Conservation (phyloP, 2,329 filamentous ascomycete species). For the Alternaria gansuensis region DNA sequence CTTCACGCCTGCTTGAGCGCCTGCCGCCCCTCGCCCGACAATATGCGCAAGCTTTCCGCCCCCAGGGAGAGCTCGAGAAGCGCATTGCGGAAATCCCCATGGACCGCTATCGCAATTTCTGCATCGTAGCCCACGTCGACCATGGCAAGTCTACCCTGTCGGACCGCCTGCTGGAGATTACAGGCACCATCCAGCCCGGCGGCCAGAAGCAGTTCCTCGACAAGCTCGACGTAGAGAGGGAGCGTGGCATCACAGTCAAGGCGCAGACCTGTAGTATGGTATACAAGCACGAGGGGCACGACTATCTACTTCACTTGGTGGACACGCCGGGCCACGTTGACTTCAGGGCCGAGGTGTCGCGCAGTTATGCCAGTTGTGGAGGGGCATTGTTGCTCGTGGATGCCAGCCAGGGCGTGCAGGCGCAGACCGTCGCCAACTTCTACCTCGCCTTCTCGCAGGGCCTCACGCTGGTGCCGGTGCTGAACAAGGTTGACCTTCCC, state of each 20-base stretch:
- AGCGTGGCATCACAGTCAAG: constrained; percentile 97
- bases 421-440: constrained; percentile 98
- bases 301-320: constrained; percentile 93
- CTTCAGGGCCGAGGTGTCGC: constrained; percentile 93
- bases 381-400: constrained; percentile 90
- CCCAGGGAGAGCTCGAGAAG: constrained; percentile 64
- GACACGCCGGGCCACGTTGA: constrained; percentile 98
- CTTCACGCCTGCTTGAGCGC: constrained; percentile 37
- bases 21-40: constrained; percentile 39
- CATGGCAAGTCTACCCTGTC: constrained; percentile 98
- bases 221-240: constrained; percentile 94
- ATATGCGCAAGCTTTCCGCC: constrained; percentile 52
- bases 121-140: constrained; percentile 98
- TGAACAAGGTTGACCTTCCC: constrained; percentile 96
- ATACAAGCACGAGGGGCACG: constrained; percentile 82
- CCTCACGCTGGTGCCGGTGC: constrained; percentile 83
- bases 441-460: constrained; percentile 96
- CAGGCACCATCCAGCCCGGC: constrained; percentile 86
- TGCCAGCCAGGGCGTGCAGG: constrained; percentile 94
- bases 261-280: constrained; percentile 99
- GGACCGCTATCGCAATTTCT: constrained; percentile 89
- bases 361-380: constrained; percentile 95
- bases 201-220: constrained; percentile 95
- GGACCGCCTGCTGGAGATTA: constrained; percentile 90
- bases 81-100: constrained; percentile 79